A percentile compares a stretch with the other conserved stretches of the same genome.
Conservation (phyloP, 768 basidiomycete genomes). For the Phallus indusiatus region DNA sequence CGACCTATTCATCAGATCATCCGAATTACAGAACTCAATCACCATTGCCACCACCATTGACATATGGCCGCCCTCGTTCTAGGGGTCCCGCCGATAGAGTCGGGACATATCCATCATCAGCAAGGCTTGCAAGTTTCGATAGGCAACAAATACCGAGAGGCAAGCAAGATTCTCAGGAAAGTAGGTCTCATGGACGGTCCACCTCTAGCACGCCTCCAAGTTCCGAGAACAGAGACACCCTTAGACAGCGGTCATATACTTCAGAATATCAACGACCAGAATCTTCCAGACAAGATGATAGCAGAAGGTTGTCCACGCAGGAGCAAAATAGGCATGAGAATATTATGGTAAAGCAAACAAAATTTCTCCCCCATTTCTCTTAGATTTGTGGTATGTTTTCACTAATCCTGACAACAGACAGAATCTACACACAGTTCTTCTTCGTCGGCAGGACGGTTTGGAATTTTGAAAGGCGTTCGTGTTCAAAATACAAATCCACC, state of each 20-base stretch:
- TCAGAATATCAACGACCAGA: background rate
- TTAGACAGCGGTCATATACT: background rate
- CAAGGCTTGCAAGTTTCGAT: background rate
- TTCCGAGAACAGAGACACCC: background rate
- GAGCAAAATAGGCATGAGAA: too few species aligned
- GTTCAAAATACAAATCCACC: background rate
- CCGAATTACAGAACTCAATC: background rate
- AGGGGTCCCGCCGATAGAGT: background rate
- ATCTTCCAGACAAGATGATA: background rate
- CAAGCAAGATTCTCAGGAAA: background rate
- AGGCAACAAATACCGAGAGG: background rate
- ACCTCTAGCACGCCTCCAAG: background rate
- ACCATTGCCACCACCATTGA: background rate
- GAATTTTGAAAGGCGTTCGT: background rate
- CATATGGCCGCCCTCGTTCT: background rate
- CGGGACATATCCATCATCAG: background rate
- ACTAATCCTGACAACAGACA: background rate
- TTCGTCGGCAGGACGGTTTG: background rate
- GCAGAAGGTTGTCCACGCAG: background rate
- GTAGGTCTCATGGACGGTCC: background rate
- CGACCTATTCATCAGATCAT: background rate
- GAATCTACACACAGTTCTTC: background rate
- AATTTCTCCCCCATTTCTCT: background rate
- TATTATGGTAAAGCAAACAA: background rate
- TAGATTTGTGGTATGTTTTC: background rate